A percentile compares a stretch with the other conserved stretches of the same genome.
Evolutionary conservation across 805 yeast species (phyloP).

Genomic region (Saccharomyces paradoxus): DNA sequence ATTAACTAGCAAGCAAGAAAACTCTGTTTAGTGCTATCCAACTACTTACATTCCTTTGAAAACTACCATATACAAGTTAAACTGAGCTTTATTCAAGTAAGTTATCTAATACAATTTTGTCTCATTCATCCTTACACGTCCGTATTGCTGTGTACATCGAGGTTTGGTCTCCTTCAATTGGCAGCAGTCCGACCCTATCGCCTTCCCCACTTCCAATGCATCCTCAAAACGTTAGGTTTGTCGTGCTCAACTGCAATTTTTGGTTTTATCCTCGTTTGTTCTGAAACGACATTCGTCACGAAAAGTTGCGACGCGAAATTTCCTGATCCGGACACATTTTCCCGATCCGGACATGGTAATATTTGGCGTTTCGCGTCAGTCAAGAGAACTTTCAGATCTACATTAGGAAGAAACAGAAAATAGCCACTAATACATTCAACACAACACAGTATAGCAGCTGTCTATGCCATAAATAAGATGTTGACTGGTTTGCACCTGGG

Average conservation of each 20-base stretch:
- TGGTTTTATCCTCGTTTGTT: neutral
- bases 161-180: neutral
- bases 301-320: neutral
- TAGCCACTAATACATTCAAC: neutral
- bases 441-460: neutral
- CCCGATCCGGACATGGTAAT: neutral
- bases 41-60: slow-evolving; percentile 16
- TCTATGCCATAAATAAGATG: neutral
- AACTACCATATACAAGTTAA: neutral
- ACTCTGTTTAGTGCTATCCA: slow-evolving; percentile 9
- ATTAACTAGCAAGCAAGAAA: slow-evolving; percentile 1
- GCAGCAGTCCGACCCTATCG: neutral
- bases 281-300: neutral
- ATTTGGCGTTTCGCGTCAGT: neutral
- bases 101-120: slow-evolving; percentile 1
- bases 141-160: neutral
- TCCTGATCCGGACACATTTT: neutral
- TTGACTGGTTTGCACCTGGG: neutral
- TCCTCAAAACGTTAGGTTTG: neutral
- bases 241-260: neutral
- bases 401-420: neutral
- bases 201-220: neutral
- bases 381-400: neutral
- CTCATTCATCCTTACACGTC: neutral
- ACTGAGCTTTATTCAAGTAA: neutral